phyloP scores from a whole-genome alignment of 192 early-diverging fungal genomes.

The Linnemannia zychae region DNA sequence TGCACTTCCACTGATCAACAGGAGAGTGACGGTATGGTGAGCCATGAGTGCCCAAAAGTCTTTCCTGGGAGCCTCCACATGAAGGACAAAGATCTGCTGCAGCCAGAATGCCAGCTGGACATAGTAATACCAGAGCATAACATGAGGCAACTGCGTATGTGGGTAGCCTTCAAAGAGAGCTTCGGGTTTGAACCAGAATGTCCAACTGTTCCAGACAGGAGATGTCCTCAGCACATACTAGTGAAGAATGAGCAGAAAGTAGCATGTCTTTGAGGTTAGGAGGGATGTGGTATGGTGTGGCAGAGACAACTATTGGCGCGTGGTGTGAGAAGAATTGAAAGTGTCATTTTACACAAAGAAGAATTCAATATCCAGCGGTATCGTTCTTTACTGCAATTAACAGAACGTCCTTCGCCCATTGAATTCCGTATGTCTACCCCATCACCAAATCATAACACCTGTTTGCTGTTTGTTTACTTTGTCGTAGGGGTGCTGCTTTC shows the following conservation, averaged over 20 bases:
- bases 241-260: neutral
- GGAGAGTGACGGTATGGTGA: constrained; percentile 73
- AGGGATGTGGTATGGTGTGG: too few relatives aligned
- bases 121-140: constrained; percentile 71
- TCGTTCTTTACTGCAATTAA: neutral
- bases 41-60: constrained; percentile 68
- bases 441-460: neutral
- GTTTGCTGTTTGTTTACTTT: neutral
- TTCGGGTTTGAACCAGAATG: constrained; percentile 56
- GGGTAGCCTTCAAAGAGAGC: constrained; percentile 70
- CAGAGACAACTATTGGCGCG: neutral
- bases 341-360: too few relatives aligned
- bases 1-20: constrained; percentile 71
- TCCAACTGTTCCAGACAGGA: constrained; percentile 74
- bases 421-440: neutral
- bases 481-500: neutral
- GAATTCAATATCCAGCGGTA: neutral
- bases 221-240: constrained; percentile 72
- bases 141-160: constrained; percentile 56
- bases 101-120: constrained; percentile 72
- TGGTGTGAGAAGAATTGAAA: neutral
- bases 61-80: constrained; percentile 70
- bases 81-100: constrained; percentile 70
- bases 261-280: neutral
- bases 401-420: neutral